These are phyloP conservation scores for Rhizoctonia solani DNA, from an alignment of 1,284 basidiomycete genomes.

Conservation along the genomic window DNA sequence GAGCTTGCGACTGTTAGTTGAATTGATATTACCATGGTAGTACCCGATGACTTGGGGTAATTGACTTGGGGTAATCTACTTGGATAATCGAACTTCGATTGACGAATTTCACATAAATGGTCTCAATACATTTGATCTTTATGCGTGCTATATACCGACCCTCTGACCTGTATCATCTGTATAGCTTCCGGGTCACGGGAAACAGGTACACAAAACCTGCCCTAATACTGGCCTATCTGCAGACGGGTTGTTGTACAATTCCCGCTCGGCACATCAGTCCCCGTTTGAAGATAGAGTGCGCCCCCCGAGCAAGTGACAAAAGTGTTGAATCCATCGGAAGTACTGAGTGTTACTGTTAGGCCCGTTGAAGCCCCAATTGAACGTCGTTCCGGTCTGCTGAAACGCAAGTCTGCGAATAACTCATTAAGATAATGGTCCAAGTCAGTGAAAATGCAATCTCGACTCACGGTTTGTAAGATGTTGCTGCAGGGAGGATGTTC, in stretches of 20 bases:
- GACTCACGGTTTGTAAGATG: slow-evolving; percentile 27
- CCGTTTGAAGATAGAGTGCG: slow-evolving; percentile 17
- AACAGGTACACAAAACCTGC: no score
- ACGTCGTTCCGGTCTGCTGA: neutral
- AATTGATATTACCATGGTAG: no score
- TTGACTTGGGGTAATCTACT: no score
- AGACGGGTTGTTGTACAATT: slow-evolving; percentile 20
- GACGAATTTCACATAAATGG: no score
- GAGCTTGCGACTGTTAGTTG: no score
- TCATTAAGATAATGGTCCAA: neutral
- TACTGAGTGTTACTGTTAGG: neutral
- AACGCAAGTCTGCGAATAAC: slow-evolving; percentile 5
- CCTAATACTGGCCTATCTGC: neutral
- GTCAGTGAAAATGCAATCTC: neutral
- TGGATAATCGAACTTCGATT: no score
- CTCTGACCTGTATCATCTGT: no score
- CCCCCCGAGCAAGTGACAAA: slow-evolving; percentile 10
- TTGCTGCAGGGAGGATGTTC: slow-evolving; percentile 1
- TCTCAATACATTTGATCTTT: no score
- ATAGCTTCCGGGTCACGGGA: no score
- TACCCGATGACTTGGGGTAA: no score
- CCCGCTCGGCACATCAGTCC: neutral
- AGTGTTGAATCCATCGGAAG: neutral
- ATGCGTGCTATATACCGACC: no score
- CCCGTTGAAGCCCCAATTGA: neutral